Conservation (phyloP, 768 basidiomycete genomes). For the Trametes gibbosa region DNA sequence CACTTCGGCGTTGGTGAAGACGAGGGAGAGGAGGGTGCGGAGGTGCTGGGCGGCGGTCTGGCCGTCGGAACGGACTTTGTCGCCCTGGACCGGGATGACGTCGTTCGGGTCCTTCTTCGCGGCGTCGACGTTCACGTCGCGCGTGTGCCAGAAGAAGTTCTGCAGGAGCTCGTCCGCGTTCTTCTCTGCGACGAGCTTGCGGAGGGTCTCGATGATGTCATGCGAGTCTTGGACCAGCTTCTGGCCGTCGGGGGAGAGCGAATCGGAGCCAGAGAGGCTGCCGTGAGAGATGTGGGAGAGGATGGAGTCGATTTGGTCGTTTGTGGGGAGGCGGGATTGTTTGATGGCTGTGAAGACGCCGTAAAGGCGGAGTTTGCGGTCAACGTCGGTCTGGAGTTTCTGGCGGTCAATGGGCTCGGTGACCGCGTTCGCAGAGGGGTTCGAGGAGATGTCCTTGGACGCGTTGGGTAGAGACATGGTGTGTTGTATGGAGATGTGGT, state of each 20-base stretch:
- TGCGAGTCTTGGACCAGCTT: conserved; percentile 71
- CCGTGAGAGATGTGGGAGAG: conserved; percentile 58
- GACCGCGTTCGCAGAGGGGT: conserved; percentile 59
- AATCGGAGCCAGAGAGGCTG: conserved; percentile 51
- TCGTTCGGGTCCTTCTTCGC: conserved; percentile 42
- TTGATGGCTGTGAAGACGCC: conserved; percentile 81
- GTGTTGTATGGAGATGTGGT: conserved; percentile 16
- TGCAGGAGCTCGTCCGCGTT: conserved; percentile 93
- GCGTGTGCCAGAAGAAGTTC: conserved; percentile 83
- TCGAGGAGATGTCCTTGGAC: conserved; percentile 54
- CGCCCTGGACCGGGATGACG: conserved; percentile 45
- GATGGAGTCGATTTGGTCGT: conserved; percentile 72
- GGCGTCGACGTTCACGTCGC: conserved; percentile 45
- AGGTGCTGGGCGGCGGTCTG: conserved; percentile 74
- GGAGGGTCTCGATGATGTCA: conserved; percentile 74
- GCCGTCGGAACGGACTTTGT: conserved; percentile 31
- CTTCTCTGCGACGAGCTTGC: conserved; percentile 71
- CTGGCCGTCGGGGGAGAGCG: conserved; percentile 75
- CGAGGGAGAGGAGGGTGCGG: conserved; percentile 83
- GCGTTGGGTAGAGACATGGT: conserved; percentile 77
- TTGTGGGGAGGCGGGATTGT: conserved; percentile 76
- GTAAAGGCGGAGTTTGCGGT: conserved; percentile 81
- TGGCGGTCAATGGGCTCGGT: conserved; percentile 61
- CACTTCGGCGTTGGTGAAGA: conserved; percentile 90
- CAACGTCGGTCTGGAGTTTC: conserved; percentile 68